phyloP scores from a whole-genome alignment of 2,329 filamentous ascomycete species.

The Aspergillus melleus region DNA sequence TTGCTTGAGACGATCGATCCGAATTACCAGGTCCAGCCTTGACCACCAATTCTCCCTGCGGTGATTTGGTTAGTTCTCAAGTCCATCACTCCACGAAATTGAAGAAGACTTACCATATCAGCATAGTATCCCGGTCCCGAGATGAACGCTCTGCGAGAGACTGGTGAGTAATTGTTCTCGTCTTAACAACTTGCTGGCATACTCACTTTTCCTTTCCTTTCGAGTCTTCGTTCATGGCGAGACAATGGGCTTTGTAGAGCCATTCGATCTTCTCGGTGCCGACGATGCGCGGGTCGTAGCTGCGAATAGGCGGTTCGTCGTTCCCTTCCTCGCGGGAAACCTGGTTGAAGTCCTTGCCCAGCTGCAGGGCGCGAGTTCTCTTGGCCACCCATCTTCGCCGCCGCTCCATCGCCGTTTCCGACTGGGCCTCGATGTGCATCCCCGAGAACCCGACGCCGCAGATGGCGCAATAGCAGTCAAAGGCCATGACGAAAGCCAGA shows the following conservation, averaged over 20 bases:
- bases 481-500: slow-evolving; percentile 14
- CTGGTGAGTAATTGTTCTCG: neutral
- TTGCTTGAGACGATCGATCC: neutral
- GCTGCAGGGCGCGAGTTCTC: slow-evolving; percentile 13
- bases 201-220: slow-evolving; percentile 16
- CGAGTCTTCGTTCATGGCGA: slow-evolving; percentile 11
- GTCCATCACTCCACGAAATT: no score
- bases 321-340: slow-evolving; percentile 10
- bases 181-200: neutral
- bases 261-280: slow-evolving; percentile 16
- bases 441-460: slow-evolving; percentile 23
- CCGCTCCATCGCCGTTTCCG: slow-evolving; percentile 17
- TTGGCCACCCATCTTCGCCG: slow-evolving; percentile 21
- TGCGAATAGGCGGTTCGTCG: slow-evolving; percentile 17
- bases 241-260: slow-evolving; percentile 21
- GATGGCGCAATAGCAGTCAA: slow-evolving; percentile 25
- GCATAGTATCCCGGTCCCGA: slow-evolving; percentile 23
- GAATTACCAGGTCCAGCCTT: slow-evolving; percentile 14
- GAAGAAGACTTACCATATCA: slow-evolving; percentile 14
- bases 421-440: slow-evolving; percentile 21
- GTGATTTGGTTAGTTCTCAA: slow-evolving; percentile 3
- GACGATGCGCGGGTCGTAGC: slow-evolving; percentile 22
- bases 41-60: slow-evolving; percentile 21
- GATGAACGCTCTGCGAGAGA: slow-evolving; percentile 15
- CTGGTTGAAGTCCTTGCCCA: slow-evolving; percentile 5